Evolutionary conservation across 495 filamentous ascomycete genomes (phyloP).

Genomic region (Penicillium chermesinum): DNA sequence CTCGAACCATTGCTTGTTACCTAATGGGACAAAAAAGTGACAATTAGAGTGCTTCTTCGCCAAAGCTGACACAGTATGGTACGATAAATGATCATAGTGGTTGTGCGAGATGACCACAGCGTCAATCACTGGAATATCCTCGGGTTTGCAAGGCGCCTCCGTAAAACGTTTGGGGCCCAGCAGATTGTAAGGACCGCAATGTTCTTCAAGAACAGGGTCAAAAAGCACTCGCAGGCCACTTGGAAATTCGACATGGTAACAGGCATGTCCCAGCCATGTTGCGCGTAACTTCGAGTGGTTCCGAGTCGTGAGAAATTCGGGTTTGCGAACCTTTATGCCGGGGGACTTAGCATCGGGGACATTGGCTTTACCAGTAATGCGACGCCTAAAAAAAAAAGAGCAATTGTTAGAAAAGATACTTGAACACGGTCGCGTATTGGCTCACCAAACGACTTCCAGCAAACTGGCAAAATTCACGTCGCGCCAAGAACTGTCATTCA

Average conservation of each 20-base stretch:
- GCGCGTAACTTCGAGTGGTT: constrained; percentile 63
- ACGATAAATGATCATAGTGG: constrained; percentile 90
- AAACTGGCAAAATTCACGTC: constrained; percentile 15
- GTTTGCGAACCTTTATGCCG: constrained; percentile 62
- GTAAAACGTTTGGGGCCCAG: constrained; percentile 80
- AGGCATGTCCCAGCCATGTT: constrained; percentile 96
- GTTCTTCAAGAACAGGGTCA: constrained; percentile 89
- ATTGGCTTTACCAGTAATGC: constrained; percentile 53
- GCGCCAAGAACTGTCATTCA: constrained; percentile 31
- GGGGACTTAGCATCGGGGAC: constrained; percentile 59
- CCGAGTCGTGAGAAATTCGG: constrained; percentile 62
- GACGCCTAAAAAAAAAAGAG: constrained; percentile 40
- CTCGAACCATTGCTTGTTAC: constrained; percentile 84
- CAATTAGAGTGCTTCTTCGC: constrained; percentile 67
- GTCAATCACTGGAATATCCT: constrained; percentile 79
- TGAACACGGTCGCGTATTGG: not conserved
- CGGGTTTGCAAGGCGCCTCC: constrained; percentile 67
- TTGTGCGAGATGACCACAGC: constrained; percentile 88
- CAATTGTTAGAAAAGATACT: not conserved
- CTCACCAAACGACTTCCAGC: constrained; percentile 21
- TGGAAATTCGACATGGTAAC: constrained; percentile 91
- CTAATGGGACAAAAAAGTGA: constrained; percentile 84
- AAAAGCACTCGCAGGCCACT: constrained; percentile 83
- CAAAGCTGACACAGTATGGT: constrained; percentile 66
- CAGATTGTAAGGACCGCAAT: constrained; percentile 72